Evolutionary conservation across 257 asterid genomes (phyloP), one percentile per base, ranked within the genome.

Genomic region (Fraxinus cuspidata): DNA sequence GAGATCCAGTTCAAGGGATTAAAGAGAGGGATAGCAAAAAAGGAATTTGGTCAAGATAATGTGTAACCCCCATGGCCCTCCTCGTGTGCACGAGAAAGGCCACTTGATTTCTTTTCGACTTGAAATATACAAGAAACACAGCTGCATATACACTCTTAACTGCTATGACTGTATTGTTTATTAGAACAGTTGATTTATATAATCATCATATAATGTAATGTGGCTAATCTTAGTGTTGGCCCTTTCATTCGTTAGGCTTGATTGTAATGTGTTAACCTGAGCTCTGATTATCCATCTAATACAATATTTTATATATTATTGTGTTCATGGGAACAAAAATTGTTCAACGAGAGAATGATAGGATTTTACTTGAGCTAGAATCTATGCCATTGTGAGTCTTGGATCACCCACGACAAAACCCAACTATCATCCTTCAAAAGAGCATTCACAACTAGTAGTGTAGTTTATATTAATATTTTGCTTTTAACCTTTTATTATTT

Each of bases 11-110:
- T 25, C 92, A 70, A 35, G 97, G 82, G 77, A 77, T 89, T 71
- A 95, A 91, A 69, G 98, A 92, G 83, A 87, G 89, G 82, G 98
- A 93, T 10, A 82, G 80, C 88, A 93, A 93, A 90, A 95, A 90
- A 86, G 90, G 97, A 82, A 79, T 89, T 81, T 95, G 99, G 97
- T 78, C 92, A 66, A 91, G 97, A 74, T 92, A 80, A 86, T 49
- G 70, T 23, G 49, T 74, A 53, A 71, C 32, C 25, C 47, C 32
- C 19, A 44, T 32, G 63, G 28, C 7, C 16, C 21, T 49, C 27
- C 19, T 49, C 69, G 71, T 73, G 85, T 71, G 15, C 70, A 18
- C 7, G 7, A 47, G 7, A 47, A 1, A 42, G 16, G 49, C 49
- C 49, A 42, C 16, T 42, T 51, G 19, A 44, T 15, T 44, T 67